phyloP scores from a whole-genome alignment of 2,329 filamentous ascomycete species.

The Fusarium illudens region DNA sequence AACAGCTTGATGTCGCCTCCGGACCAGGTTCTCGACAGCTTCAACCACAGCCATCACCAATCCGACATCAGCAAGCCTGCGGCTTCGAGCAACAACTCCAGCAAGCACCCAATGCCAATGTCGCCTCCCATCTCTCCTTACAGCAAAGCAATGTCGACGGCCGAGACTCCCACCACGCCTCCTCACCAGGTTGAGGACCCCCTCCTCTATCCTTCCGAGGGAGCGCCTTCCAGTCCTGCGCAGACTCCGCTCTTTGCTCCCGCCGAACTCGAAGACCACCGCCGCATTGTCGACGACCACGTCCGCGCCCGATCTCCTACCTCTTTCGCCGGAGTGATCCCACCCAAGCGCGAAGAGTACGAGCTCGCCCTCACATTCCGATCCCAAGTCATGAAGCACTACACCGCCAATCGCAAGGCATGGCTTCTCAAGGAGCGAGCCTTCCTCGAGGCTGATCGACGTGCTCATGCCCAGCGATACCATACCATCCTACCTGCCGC shows the following conservation, averaged over 20 bases:
- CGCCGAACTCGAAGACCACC: constrained; percentile 52
- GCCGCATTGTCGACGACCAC: constrained; percentile 61
- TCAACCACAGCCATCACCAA: constrained; percentile 46
- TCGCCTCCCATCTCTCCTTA: constrained; percentile 67
- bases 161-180: constrained; percentile 42
- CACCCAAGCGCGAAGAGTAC: constrained; percentile 63
- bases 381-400: constrained; percentile 61
- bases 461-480: constrained; percentile 50
- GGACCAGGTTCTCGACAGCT: constrained; percentile 64
- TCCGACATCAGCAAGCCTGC: constrained; percentile 29
- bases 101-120: constrained; percentile 53
- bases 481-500: constrained; percentile 54
- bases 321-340: constrained; percentile 55
- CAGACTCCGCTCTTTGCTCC: constrained; percentile 61
- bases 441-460: constrained; percentile 58
- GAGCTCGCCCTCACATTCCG: constrained; percentile 61
- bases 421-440: constrained; percentile 63
- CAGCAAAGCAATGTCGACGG: constrained; percentile 51
- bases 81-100: constrained; percentile 37
- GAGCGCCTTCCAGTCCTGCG: constrained; percentile 49
- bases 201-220: constrained; percentile 64
- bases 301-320: constrained; percentile 54
- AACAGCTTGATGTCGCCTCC: constrained; percentile 70
- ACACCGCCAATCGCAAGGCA: constrained; percentile 51
- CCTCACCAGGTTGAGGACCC: constrained; percentile 58